phyloP scores from a whole-genome alignment of 2,329 filamentous ascomycete genomes.

The Neurospora sp. region DNA sequence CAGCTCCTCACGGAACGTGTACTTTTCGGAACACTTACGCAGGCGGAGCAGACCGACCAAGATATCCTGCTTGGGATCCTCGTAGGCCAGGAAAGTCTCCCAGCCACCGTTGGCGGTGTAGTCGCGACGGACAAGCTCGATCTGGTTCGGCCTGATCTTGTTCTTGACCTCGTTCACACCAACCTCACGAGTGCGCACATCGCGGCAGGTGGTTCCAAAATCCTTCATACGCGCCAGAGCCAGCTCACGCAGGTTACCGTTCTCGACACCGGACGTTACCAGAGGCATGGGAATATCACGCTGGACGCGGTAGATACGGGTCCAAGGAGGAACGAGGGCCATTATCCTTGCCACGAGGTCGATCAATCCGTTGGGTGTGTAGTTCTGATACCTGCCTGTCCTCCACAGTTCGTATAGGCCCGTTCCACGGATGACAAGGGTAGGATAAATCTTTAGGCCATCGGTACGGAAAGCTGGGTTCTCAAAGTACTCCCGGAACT shows the following conservation, averaged over 20 bases:
- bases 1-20: conserved; percentile 87
- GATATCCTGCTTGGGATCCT: conserved; percentile 97
- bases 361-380: conserved; percentile 92
- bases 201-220: conserved; percentile 92
- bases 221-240: conserved; percentile 98
- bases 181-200: conserved; percentile 91
- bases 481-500: conserved; percentile 97
- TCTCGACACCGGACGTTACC: conserved; percentile 97
- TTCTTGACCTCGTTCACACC: conserved; percentile 99
- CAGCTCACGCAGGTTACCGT: conserved; percentile 88
- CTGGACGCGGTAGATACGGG: conserved; percentile 95
- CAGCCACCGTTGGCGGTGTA: conserved; percentile 93
- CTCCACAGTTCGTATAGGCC: conserved; percentile 96
- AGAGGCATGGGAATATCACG: conserved; percentile 99
- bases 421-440: conserved; percentile 90
- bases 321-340: conserved; percentile 92
- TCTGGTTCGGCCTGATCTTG: conserved; percentile 92
- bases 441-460: conserved; percentile 95
- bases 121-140: conserved; percentile 88
- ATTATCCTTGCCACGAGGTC: conserved; percentile 95
- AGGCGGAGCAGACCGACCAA: conserved; percentile 82
- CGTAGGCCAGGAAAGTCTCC: conserved; percentile 97
- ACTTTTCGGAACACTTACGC: conserved; percentile 80
- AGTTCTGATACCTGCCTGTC: conserved; percentile 95
- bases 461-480: conserved; percentile 94